Percentiles rank a stretch among this genome's conserved stretches.
Conservation (phyloP, 768 basidiomycete species). For the Mycena rosella region DNA sequence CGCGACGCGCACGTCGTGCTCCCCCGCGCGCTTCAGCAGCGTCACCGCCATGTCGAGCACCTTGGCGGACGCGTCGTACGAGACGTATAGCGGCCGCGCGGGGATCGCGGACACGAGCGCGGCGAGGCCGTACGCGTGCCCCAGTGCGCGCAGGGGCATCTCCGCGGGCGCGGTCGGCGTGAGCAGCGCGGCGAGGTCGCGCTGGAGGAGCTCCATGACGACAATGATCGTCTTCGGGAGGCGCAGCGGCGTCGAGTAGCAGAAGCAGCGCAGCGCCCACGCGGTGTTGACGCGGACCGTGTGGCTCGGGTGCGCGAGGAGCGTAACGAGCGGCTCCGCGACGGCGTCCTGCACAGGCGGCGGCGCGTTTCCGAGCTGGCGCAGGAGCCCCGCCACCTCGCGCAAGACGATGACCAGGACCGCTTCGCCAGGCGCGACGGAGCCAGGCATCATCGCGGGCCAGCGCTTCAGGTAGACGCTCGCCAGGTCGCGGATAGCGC, state of each 20-base stretch:
- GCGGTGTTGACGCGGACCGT: conserved; percentile 88
- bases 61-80: conserved; percentile 92
- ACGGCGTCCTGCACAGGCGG: conserved; percentile 90
- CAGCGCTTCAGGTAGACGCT: conserved; percentile 88
- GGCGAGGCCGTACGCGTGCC: conserved; percentile 92
- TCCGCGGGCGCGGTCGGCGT: conserved; percentile 82
- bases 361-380: conserved; percentile 93
- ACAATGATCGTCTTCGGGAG: conserved; percentile 83
- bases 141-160: conserved; percentile 77
- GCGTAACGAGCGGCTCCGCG: conserved; percentile 84
- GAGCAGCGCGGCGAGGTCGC: conserved; percentile 80
- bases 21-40: conserved; percentile 90
- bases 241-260: conserved; percentile 87
- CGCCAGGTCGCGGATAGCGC: conserved; percentile 89
- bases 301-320: conserved; percentile 89
- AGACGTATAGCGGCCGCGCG: conserved; percentile 91
- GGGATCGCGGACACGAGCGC: conserved; percentile 90
- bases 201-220: conserved; percentile 85
- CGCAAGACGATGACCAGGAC: conserved; percentile 81
- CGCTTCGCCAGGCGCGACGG: conserved; percentile 73
- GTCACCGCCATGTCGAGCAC: conserved; percentile 92
- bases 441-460: conserved; percentile 94
- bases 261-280: conserved; percentile 92
- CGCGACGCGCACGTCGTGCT: conserved; percentile 88
- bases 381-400: conserved; percentile 88